Base-by-base conservation (phyloP, 2,329 filamentous ascomycete genomes). In the Colletotrichum sp. region DNA sequence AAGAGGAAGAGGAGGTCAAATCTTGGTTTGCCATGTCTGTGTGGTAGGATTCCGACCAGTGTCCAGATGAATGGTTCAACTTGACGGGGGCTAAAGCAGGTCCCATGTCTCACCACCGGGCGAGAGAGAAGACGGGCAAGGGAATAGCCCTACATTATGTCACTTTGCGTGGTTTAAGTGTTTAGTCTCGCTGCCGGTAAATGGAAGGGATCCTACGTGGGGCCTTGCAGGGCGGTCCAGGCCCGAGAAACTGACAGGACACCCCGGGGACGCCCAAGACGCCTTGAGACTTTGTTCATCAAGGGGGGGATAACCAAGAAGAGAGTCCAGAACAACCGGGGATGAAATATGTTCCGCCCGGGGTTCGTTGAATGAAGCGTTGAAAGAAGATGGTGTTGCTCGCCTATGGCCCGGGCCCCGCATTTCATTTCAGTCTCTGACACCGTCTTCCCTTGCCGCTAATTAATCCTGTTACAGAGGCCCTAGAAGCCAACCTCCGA, bases 161-260 rank as follows among this genome's bases (percentile, higher is more conserved):
- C 66, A 51, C 54, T 51, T n/a, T 61, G 55, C 55, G 66, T 61
- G 66, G 66, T 61, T 61, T 51, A 34, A n/a, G 55, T 47, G 66
- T 68, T 57, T n/a, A 38, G 33, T 18, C 31, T 66, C 18, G 55
- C 55, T 61, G 66, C 54, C 66, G 66, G 66, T 61, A 68, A 68
- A 68, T 68, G 38, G 66, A 68, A 68, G 66, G 55, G 66, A 68
- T 61, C 36, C 55, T 68, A 68, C 55, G 66, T 68, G 66, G 66
- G 66, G 66, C 66, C 66, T 55, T 68, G 66, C 55, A 66, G 18
- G 66, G 33, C 64, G 51, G 66, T 61, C 66, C 66, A 68, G 66
- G 57, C 66, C 66, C 66, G 36, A 24, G 34, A 18, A 6, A 51
- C 43, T 51, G 43, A 21, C 43, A 51, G 43, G 43, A 51, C 43